A percentile compares a stretch with the other conserved stretches of the same genome.
Evolutionary conservation across 2,329 filamentous ascomycete genomes (phyloP).

Genomic region (Beauveria brongniartii): DNA sequence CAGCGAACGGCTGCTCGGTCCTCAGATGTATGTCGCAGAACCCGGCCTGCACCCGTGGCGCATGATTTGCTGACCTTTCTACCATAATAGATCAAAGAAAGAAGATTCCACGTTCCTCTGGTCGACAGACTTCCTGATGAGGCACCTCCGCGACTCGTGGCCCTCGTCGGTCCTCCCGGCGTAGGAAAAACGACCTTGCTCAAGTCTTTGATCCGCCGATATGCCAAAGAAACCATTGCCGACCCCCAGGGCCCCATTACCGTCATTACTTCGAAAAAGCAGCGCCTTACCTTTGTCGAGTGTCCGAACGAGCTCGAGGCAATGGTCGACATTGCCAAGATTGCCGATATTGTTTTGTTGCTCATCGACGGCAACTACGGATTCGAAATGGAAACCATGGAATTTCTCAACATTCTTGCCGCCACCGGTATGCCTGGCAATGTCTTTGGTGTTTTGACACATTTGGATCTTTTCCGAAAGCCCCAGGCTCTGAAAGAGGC

Average conservation of each 20-base stretch:
- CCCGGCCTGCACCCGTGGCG: background rate
- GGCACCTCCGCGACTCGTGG: slow-evolving; percentile 84
- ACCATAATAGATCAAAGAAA: slow-evolving; percentile 70
- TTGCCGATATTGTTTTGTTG: slow-evolving; percentile 91
- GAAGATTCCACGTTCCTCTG: slow-evolving; percentile 89
- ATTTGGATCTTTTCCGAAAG: slow-evolving; percentile 91
- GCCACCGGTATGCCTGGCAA: slow-evolving; percentile 97
- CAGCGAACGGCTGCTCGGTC: slow-evolving; percentile 66
- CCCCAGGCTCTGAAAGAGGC: slow-evolving; percentile 85
- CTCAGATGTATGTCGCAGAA: slow-evolving; percentile 48
- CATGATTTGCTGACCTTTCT: slow-evolving; percentile 17
- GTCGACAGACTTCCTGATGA: slow-evolving; percentile 95
- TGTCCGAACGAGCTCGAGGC: slow-evolving; percentile 93
- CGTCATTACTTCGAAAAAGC: slow-evolving; percentile 91
- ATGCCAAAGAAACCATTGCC: slow-evolving; percentile 90
- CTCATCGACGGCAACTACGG: slow-evolving; percentile 99
- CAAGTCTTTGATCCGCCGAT: slow-evolving; percentile 87
- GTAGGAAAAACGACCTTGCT: slow-evolving; percentile 93
- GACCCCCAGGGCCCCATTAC: slow-evolving; percentile 89
- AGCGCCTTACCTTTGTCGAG: slow-evolving; percentile 91
- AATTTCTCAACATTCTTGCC: slow-evolving; percentile 91
- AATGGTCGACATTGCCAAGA: slow-evolving; percentile 96
- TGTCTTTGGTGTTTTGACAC: slow-evolving; percentile 93
- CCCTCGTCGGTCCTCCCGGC: slow-evolving; percentile 89
- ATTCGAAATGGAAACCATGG: slow-evolving; percentile 99